Percentiles rank a stretch among this genome's conserved stretches.
Evolutionary conservation across 2,329 filamentous ascomycete species (phyloP).

Genomic region (Aspergillus fijiensis): DNA sequence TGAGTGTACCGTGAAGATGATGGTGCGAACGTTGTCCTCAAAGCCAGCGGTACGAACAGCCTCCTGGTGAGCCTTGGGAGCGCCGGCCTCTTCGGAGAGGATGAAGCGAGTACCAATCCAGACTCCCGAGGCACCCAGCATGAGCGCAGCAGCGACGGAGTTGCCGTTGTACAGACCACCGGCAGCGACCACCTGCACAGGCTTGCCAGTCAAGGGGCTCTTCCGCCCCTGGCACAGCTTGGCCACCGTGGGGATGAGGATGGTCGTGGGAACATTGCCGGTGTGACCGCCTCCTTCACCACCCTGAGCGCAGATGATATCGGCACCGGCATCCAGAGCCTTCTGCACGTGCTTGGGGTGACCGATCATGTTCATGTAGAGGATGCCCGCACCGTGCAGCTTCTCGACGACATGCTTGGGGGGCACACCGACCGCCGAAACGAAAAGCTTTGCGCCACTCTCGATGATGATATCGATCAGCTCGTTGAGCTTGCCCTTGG

Average conservation of each 20-base stretch:
- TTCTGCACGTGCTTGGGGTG: slow-evolving; percentile 99
- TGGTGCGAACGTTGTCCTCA: slow-evolving; percentile 93
- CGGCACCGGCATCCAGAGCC: slow-evolving; percentile 85
- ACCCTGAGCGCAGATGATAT: slow-evolving; percentile 98
- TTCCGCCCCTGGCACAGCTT: slow-evolving; percentile 76
- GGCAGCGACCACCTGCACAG: slow-evolving; percentile 88
- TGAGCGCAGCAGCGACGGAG: slow-evolving; percentile 82
- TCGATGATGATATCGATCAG: slow-evolving; percentile 91
- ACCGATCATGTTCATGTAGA: slow-evolving; percentile 99
- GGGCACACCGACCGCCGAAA: slow-evolving; percentile 92
- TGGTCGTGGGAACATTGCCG: slow-evolving; percentile 84
- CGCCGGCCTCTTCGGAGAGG: slow-evolving; percentile 88
- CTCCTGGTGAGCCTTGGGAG: slow-evolving; percentile 90
- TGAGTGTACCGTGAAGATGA: slow-evolving; percentile 78
- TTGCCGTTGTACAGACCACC: slow-evolving; percentile 93
- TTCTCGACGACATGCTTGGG: slow-evolving; percentile 85
- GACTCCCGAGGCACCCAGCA: slow-evolving; percentile 87
- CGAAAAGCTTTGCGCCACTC: slow-evolving; percentile 86
- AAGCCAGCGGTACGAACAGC: slow-evolving; percentile 87
- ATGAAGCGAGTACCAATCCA: slow-evolving; percentile 98
- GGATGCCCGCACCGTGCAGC: slow-evolving; percentile 80
- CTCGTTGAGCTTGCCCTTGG: slow-evolving; percentile 94
- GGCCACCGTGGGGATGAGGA: slow-evolving; percentile 91
- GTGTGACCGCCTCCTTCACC: slow-evolving; percentile 97
- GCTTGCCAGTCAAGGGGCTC: slow-evolving; percentile 80